Evolutionary conservation across 2,329 filamentous ascomycete species (phyloP).

Genomic region (Colletotrichum trifolii): DNA sequence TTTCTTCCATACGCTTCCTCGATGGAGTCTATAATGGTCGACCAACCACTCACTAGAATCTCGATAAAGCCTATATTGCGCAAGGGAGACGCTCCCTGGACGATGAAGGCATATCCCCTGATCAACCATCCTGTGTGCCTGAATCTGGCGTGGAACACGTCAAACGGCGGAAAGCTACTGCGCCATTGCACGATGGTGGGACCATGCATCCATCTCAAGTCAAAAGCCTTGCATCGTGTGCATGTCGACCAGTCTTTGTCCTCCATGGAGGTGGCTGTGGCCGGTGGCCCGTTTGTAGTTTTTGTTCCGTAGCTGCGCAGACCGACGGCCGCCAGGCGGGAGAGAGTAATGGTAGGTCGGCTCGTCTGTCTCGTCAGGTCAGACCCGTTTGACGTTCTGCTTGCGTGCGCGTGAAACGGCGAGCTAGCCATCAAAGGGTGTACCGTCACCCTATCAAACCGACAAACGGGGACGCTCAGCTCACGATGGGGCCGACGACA

Average conservation of each 20-base stretch:
- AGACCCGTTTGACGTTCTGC: slow-evolving; percentile 33
- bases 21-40: too few relatives aligned
- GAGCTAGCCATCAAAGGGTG: slow-evolving; percentile 19
- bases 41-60: neutral
- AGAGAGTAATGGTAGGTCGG: neutral
- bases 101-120: neutral
- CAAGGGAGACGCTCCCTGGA: neutral
- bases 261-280: slow-evolving; percentile 32
- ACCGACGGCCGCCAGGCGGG: neutral
- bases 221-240: neutral
- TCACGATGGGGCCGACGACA: slow-evolving; percentile 23
- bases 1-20: too few relatives aligned
- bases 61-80: slow-evolving; percentile 17
- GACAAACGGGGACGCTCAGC: slow-evolving; percentile 14
- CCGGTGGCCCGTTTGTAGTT: slow-evolving; percentile 26
- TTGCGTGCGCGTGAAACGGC: slow-evolving; percentile 32
- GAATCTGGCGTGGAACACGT: slow-evolving; percentile 25
- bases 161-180: slow-evolving; percentile 23
- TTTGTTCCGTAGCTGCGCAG: slow-evolving; percentile 25
- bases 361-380: slow-evolving; percentile 2
- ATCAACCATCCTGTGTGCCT: slow-evolving; percentile 16
- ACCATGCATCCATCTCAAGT: slow-evolving; percentile 16
- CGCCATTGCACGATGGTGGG: slow-evolving; percentile 8
- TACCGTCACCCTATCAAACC: slow-evolving; percentile 31
- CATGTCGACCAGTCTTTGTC: slow-evolving; percentile 5